Evolutionary conservation across 2,329 filamentous ascomycete species (phyloP).

Genomic region (Colletotrichum noveboracense): DNA sequence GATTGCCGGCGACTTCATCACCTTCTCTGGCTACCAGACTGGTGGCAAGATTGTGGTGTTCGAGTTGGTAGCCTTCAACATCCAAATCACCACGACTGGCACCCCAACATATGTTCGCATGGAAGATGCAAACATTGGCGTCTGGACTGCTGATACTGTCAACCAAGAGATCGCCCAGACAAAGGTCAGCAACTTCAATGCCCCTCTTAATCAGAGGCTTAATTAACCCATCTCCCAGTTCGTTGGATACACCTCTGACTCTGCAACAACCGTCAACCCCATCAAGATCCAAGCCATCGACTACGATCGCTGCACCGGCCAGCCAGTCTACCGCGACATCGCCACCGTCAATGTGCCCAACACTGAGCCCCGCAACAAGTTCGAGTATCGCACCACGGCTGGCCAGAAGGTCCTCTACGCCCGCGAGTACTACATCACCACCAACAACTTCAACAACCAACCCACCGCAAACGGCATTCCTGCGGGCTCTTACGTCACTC

Average conservation of each 20-base stretch:
- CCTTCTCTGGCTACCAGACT: constrained; percentile 39
- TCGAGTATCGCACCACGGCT: constrained; percentile 35
- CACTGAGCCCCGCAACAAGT: constrained; percentile 41
- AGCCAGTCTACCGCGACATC: constrained; percentile 37
- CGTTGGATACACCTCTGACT: constrained; percentile 42
- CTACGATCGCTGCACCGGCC: constrained; percentile 45
- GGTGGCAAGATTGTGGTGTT: constrained; percentile 39
- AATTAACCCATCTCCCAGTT: constrained; percentile 26
- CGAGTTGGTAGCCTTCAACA: constrained; percentile 38
- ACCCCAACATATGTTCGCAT: constrained; percentile 44
- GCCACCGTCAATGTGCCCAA: constrained; percentile 33
- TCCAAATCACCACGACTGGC: constrained; percentile 39
- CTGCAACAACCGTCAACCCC: constrained; percentile 26
- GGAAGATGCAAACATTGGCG: constrained; percentile 45
- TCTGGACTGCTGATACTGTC: constrained; percentile 35
- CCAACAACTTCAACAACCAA: constrained; percentile 31
- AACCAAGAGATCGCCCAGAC: constrained; percentile 39
- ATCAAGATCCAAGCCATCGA: constrained; percentile 44
- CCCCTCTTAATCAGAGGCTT: accelerated
- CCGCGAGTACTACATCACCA: constrained; percentile 43
- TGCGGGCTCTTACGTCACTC: constrained; percentile 44
- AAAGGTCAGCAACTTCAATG: constrained; percentile 8
- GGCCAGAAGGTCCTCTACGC: constrained; percentile 37
- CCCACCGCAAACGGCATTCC: constrained; percentile 40
- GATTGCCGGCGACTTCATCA: constrained; percentile 43